Conservation (phyloP, 2,329 filamentous ascomycete species). For the Fonsecaea pugnacius region DNA sequence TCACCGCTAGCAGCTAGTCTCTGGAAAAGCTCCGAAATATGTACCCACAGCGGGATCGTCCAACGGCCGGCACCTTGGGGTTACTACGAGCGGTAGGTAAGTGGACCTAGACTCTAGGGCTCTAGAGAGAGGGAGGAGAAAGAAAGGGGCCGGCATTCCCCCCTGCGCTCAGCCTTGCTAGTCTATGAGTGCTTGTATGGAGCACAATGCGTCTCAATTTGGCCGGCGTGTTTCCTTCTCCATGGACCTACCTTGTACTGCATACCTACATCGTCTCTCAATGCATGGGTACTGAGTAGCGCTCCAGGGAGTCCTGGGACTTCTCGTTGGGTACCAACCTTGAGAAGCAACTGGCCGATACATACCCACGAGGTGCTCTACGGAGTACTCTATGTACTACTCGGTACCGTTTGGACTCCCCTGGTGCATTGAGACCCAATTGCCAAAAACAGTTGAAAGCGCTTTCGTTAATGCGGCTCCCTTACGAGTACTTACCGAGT, state of each 20-base stretch:
- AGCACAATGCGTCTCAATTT: not conserved
- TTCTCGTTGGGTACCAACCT: too few species aligned
- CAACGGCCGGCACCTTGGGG: not conserved
- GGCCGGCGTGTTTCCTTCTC: not conserved
- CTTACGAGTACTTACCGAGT: too few species aligned
- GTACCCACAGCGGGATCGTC: slow-evolving; percentile 4
- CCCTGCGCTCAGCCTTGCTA: not conserved
- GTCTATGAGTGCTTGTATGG: not conserved
- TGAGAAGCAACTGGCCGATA: too few species aligned
- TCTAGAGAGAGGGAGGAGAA: too few species aligned
- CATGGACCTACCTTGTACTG: not conserved
- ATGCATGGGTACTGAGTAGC: too few species aligned
- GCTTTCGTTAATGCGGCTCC: too few species aligned
- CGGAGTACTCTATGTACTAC: too few species aligned
- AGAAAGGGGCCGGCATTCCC: not conserved
- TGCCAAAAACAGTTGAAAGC: not conserved
- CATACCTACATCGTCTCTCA: too few species aligned
- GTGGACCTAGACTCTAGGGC: too few species aligned
- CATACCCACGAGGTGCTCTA: too few species aligned
- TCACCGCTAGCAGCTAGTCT: not conserved
- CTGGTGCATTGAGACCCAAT: not conserved
- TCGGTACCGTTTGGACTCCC: not conserved
- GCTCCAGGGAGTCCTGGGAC: too few species aligned
- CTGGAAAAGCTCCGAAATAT: not conserved
- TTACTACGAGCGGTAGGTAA: too few species aligned